Evolutionary conservation across 2,329 filamentous ascomycete genomes (phyloP), one percentile per base, ranked within the genome.

Genomic region (Taxawa tesnikishii): DNA sequence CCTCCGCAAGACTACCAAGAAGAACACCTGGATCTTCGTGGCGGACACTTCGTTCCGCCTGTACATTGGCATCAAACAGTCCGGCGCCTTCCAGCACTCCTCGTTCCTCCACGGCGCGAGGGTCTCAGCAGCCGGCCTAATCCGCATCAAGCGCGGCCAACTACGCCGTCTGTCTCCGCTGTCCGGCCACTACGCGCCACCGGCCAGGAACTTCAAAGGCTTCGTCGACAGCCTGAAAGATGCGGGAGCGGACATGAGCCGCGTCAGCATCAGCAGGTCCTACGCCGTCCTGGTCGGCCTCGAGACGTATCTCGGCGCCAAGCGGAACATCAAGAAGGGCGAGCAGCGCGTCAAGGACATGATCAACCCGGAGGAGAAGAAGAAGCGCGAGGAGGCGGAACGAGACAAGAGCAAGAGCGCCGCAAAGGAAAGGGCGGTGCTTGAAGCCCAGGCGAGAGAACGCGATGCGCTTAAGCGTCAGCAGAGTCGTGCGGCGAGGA

Each of bases 21-120:
- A 84, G 40, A 87, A 88, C 48, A 90, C 82, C 4, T 94, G 87
- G 87, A 92, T 94, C 42, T 94, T 93, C 47, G 85, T 87, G 6
- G 79, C 81, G 15, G 85, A 94, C 55, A 88, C 83, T 1, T 79
- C 73, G 1, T 90, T 87, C 53, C 74, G 82, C 1, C 64, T 94
- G 0, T 94, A 93, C 52, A 75, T 94, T 19, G 85, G 85, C 29
- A 90, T 94, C 61, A 94, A 94, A 49, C 75, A 82, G 52, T 79
- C 76, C 4, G 87, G 87, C 8, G 75, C 81, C 4, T 94, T 94
- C 48, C 87, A 94, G 47, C 87, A 94, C 55, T 87, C 79, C 9
- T 90, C 83, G 0, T 94, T 94, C 47, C 65, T 94, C 2, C 81
- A 87, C 39, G 87, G 85, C 15, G 70, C 77, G 7, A 74, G 85